Evolutionary conservation across 192 early-diverging fungal species (phyloP), one percentile per base, ranked within the genome.

Genomic region (Linnemannia hyalina): DNA sequence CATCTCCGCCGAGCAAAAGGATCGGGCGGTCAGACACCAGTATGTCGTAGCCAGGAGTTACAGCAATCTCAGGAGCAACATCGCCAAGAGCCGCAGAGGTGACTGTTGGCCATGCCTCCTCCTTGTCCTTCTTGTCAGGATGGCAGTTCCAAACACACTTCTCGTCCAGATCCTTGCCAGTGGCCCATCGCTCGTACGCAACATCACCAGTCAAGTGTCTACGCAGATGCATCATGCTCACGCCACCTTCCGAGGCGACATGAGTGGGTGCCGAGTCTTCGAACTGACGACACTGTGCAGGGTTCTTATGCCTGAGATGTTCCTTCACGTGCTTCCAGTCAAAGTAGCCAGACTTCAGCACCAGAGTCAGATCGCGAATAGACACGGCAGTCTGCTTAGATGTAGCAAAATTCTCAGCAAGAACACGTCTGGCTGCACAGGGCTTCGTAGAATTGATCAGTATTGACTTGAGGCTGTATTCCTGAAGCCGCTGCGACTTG

Each of bases 401-500:
- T 23, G 26, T 11, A 15, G 4, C 2, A 13, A 29, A 74, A 22
- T 13, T 15, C 29, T 54, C 32, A 2, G 13, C 6, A 20, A 80
- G 49, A 1, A 42, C 16, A 23, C 73, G 72, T 29, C 60, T 26
- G 16, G 46, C 74, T 26, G 40, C 20, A 20, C 15, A 72, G 29
- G 78, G 73, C 18, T 72, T 68, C 11, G 80, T 49, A 6, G n/a
- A 22, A 11, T 29, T 65, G 7, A 41, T n/a, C 65, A 76, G 57
- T 32, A 82, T 23, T 1, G 38, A n/a, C 15, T 70, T 16, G 23
- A 74, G 35, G 38, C 55, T 65, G 73, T 76, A 88, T 6, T 35
- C 23, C 1, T 57, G 46, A 26, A 88, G 70, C 26, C 40, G 65
- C 41, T 68, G 80, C 10, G 76, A 74, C 65, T 75, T 87, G 3